phyloP scores from a whole-genome alignment of 2,329 filamentous ascomycete species.

The Stylonectria norvegica region DNA sequence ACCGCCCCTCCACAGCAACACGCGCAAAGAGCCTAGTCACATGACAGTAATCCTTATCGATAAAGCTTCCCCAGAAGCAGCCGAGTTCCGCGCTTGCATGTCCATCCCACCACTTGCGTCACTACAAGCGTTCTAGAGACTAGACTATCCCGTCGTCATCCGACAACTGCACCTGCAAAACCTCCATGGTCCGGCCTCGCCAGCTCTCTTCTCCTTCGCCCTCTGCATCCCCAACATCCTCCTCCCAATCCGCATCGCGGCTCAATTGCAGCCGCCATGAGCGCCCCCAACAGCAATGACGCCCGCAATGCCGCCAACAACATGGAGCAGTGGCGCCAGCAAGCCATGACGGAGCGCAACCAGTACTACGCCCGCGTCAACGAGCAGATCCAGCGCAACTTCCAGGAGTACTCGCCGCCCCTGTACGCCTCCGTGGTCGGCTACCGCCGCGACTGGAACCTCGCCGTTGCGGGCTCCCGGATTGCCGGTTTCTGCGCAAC shows the following conservation, averaged over 20 bases:
- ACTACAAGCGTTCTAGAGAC: too few relatives aligned
- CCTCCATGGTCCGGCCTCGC: neutral
- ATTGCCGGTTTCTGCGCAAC: conserved; percentile 29
- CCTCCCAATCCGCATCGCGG: neutral
- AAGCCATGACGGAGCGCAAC: conserved; percentile 26
- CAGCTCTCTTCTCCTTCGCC: too few relatives aligned
- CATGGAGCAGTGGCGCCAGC: conserved; percentile 33
- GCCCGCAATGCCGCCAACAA: conserved; percentile 15
- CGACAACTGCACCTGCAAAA: neutral
- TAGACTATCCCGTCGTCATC: neutral
- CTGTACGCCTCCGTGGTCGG: conserved; percentile 32
- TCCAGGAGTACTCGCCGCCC: conserved; percentile 32
- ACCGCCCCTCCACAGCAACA: conserved; percentile 13
- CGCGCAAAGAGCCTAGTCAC: conserved; percentile 20
- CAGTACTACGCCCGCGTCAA: conserved; percentile 30
- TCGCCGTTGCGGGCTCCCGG: conserved; percentile 27
- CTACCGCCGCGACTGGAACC: conserved; percentile 25
- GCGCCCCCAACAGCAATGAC: conserved; percentile 11
- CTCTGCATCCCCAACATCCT: neutral
- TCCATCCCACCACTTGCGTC: conserved; percentile 12
- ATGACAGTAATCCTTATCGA: conserved; percentile 24
- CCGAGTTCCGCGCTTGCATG: conserved; percentile 3
- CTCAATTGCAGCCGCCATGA: conserved; percentile 13
- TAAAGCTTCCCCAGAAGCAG: conserved; percentile 22
- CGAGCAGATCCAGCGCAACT: conserved; percentile 31